Base-by-base conservation (phyloP, 768 basidiomycete genomes). In the Pseudohyphozyma bogoriensis region DNA sequence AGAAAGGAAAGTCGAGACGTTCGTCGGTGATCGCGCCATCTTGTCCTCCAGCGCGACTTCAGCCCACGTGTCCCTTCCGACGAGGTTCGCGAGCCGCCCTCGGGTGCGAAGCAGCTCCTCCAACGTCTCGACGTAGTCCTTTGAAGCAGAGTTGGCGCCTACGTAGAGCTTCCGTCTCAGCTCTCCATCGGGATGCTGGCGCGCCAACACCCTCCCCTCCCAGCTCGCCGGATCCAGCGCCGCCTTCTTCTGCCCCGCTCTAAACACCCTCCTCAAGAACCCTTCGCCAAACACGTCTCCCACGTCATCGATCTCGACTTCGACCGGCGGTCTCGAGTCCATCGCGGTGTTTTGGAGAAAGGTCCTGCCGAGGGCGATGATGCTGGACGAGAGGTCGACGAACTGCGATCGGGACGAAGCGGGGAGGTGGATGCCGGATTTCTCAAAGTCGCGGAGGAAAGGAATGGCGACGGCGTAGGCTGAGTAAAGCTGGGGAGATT, bases 11-110 rank as follows among this genome's bases (percentile, higher is more conserved):
- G 84, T 83, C 62, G 77, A 78, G 28, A 96, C 93, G 72, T 96
- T 90, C 65, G 85, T 90, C 86, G 93, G 92, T 35, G 83, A 86
- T 73, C 87, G 89, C 2, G 92, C 93, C 95, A 99, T 99, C 76
- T 95, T 99, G 74, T 96, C 92, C 33, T 81, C 81, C 24, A 97
- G 78, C 0, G 84, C 82, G 80, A 95, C 86, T 61, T 88, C 83
- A 0, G 85, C 90, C 76, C 82, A 97, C 66, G 86, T 93, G 40
- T 83, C 78, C 68, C 83, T 82, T 13, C 93, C 93, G 39, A 95
- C 85, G 20, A 97, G 76, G 26, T 77, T 80, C 3, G 95, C 90
- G 9, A 96, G 78, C 68, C 91, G 82, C 7, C 84, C 88, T 32
- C 95, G 81, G 46, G 83, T 83, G 36, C 78, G 77, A 33, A 99